These are phyloP conservation scores for Spinacia oleracea DNA, from an alignment of 179 eudicot species.

Conservation along the genomic window DNA sequence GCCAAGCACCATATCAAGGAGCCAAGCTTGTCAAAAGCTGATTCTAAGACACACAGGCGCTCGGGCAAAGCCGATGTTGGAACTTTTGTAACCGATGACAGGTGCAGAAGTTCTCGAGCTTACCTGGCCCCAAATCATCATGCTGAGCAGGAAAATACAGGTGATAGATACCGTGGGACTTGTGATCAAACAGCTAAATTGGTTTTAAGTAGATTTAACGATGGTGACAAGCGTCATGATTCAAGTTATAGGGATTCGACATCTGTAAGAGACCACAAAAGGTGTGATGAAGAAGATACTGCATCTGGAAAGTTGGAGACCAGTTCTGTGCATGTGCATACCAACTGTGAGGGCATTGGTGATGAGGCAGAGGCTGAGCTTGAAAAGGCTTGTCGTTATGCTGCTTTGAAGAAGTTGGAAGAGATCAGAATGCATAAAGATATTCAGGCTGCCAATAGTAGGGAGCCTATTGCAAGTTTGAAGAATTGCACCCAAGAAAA, in stretches of 20 bases:
- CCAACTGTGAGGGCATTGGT: not conserved
- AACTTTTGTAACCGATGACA: not conserved
- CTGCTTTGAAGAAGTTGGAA: slow-evolving; percentile 38
- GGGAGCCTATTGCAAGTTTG: not conserved
- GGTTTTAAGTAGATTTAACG: slow-evolving; percentile 9
- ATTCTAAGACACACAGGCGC: slow-evolving; percentile 16
- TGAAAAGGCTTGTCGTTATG: slow-evolving; percentile 35
- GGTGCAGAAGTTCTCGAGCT: not conserved
- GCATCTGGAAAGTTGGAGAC: slow-evolving; percentile 8
- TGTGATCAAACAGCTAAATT: not conserved
- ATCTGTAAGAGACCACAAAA: not conserved
- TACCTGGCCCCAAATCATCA: not conserved
- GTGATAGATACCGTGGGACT: not conserved
- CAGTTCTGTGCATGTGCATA: not conserved
- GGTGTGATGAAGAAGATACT: not conserved
- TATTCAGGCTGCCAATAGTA: not conserved
- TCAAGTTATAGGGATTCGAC: not conserved
- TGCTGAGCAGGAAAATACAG: slow-evolving; percentile 13
- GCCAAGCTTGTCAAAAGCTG: slow-evolving; percentile 15
- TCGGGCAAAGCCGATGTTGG: not conserved
- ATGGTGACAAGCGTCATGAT: slow-evolving; percentile 2
- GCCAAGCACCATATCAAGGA: slow-evolving; percentile 17
- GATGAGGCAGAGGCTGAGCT: slow-evolving; percentile 22
- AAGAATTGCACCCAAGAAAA: slow-evolving; percentile 5
- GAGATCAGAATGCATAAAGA: slow-evolving; percentile 33